Base-by-base conservation (phyloP, 768 basidiomycete genomes). In the Kwoniella sp. region DNA sequence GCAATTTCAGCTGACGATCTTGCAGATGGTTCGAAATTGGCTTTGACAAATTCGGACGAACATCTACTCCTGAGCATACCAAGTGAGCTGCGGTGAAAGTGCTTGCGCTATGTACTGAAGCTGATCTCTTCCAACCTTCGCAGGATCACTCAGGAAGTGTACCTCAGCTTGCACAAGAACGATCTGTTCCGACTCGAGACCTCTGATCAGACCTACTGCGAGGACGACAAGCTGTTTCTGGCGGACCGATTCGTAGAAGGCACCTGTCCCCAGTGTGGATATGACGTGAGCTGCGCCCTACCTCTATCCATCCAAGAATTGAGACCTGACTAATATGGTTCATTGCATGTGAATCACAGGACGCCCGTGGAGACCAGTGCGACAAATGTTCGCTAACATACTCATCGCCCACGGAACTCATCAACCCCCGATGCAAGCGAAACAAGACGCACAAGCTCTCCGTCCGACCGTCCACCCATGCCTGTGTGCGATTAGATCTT, bases 181-280 rank as follows among this genome's bases (percentile, higher is more conserved):
- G 86, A 84, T 20, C 84, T 86, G 58, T 85, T 99, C 58, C 87
- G 88, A 76, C 89, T 87, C 76, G 90, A 96, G 79, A 85, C 89
- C 51, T 91, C 89, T 69, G 90, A 92, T 65, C 96, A 98, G 82
- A 92, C 92, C 0, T 99, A 92, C 76, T 99, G 95, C 77, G 91
- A 94, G 82, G 89, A 89, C 15, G 94, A 93, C 77, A 84, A 87
- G 66, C 91, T 92, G 89, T 99, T 96, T 83, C 82, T 99, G 37
- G 96, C 96, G 22, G 96, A 99, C 82, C 89, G 96, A 60, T 98
- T 90, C 81, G 94, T 98, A 0, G 95, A 98, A 81, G 96, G 96
- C n/a, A 92, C 87, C 34, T 99, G 96, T 78, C 96, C 96, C 0
- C 86, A 96, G 81, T 98, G 96, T 77, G 86, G 85, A 54, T 93